Evolutionary conservation across 495 filamentous ascomycete genomes (phyloP), one percentile per base, ranked within the genome.

Genomic region (Filosporella fistucella): DNA sequence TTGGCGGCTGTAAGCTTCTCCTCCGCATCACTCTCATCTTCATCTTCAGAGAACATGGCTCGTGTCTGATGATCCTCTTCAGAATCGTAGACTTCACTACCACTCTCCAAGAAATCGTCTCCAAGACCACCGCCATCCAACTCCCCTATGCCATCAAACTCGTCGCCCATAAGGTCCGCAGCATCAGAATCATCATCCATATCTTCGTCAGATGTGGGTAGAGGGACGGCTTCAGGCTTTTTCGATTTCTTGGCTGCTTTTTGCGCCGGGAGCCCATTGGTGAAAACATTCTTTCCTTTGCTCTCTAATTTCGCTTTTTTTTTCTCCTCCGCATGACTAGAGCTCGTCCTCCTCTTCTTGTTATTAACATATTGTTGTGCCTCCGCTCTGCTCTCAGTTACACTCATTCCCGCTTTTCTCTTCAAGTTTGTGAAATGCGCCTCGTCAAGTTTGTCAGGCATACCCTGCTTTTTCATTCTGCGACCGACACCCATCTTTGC

Each of bases 1-100:
- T 98, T 98, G 36, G 93, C 94, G 0, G 93, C 94, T 3, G 89
- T 98, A 45, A 98, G 72, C 60, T 80, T 85, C 68, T 96, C 89
- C 63, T 95, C 90, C 2, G 82, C 85, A 56, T 95, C 90, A 1
- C 84, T 87, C 30, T 89, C 81, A 49, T 91, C 89, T 61, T 96
- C 91, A 58, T 98, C 93, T 46, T 96, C 91, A 0, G 93, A 97
- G 71, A 95, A 98, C 68, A 93, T 84, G 29, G 82, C 77, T 59
- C 67, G 54, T 16, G 55, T 23, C 13, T 40, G 67, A 51, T 73
- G 73, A 42, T 86, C 82, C 34, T 84, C 81, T 32, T 80, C 84
- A 11, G 88, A 93, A 57, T 90, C 89, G 50, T 82, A 82, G 33
- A 88, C 77, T 1, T 85, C 87, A 45, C 80, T 63, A 51, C 54